Evolutionary conservation across 495 filamentous ascomycete genomes (phyloP).

Genomic region (Tricharina praecox): DNA sequence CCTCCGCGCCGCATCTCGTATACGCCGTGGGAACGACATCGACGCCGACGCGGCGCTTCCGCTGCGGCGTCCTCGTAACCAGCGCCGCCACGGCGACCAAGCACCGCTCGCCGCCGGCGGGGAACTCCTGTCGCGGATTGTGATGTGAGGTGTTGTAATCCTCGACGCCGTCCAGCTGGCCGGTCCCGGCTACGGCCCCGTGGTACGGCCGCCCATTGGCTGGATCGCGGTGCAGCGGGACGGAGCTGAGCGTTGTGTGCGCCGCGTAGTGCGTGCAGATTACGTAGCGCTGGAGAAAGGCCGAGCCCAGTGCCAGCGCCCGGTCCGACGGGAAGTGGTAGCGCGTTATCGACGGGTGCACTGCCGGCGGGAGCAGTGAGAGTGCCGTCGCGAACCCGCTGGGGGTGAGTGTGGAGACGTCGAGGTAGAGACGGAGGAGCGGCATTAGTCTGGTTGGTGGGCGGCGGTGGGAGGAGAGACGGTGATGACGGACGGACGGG

Average conservation of each 20-base stretch:
- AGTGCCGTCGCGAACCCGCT: constrained; percentile 11
- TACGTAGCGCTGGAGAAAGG: constrained; percentile 21
- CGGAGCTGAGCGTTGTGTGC: constrained; percentile 1
- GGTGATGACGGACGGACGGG: too few relatives aligned
- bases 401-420: neutral
- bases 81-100: constrained; percentile 4
- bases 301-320: constrained; percentile 20
- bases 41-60: constrained; percentile 14
- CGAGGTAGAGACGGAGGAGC: constrained; percentile 4
- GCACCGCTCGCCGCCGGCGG: neutral
- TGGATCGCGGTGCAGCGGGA: neutral
- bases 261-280: neutral
- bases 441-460: too few relatives aligned
- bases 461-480: too few relatives aligned
- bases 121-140: constrained; percentile 9
- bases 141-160: constrained; percentile 26
- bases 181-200: neutral
- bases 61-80: neutral
- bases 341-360: constrained; percentile 9
- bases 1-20: neutral
- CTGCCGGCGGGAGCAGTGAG: constrained; percentile 15
- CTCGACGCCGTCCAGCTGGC: neutral
- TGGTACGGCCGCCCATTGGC: neutral
- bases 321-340: constrained; percentile 23
- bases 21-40: constrained; percentile 23